Base-by-base conservation (phyloP, 176 grass and related monocot genomes). In the Pontederia paniculata region DNA sequence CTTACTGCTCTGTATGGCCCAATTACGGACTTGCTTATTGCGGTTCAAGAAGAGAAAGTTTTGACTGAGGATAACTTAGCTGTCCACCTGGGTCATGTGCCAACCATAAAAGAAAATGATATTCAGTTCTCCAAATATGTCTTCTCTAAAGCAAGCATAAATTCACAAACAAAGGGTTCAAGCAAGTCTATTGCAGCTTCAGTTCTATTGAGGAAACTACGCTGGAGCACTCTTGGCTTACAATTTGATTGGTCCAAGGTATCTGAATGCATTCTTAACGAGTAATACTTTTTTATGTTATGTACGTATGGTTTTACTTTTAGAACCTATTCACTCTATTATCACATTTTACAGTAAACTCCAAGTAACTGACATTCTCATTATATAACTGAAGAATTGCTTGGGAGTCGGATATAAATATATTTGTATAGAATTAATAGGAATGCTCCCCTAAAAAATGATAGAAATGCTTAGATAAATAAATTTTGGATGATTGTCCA, bases 191-290 rank as follows among this genome's bases (percentile, higher is more conserved):
- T 63, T 11, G 15, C 57, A 54, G 89, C 89, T 62, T 73, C 63
- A 70, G 55, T 54, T 55, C 81, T 95, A 57, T 17, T 95, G 17
- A 75, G 78, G 48, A 95, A 95, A 52, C 85, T 95, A n/a, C 72
- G 89, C 8, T 95, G 85, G 78, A 88, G 89, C 58, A 95, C 89
- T 44, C 81, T 95, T 73, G 89, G 89, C 17, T 70, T 95, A 54
- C 89, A 85, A 71, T 95, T 95, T 62, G 84, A 89, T 74, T 95
- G 89, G 89, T 95, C 89, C 57, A 82, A 80, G 74, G 89, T 89
- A 75, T 57, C 76, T 61, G 19, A 12, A 56, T 5, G 42, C 12
- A 18, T 44, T 42, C 15, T 11, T 43, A 42, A 42, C 8, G 8
- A 42, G 41, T 59, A 9, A 17, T 10, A 37, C 28, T 6, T 37